Evolutionary conservation across 441 rosid genomes (phyloP).

Genomic region (Arabidopsis hybrid): DNA sequence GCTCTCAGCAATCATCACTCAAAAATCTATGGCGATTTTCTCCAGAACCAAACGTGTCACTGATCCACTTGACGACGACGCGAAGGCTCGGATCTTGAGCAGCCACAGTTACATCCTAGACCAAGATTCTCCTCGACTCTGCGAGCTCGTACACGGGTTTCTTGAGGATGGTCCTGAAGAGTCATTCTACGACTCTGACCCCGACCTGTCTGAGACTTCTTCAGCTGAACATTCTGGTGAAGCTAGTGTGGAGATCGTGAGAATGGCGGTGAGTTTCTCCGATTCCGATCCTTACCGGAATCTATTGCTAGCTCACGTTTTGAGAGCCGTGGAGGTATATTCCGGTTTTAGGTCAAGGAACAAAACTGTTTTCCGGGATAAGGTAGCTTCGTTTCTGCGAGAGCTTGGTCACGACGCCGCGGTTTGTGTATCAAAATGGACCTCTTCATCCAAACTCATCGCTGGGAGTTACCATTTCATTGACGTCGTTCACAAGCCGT

Average conservation of each 20-base stretch:
- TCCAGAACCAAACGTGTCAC: constrained; percentile 60
- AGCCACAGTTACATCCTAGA: constrained; percentile 25
- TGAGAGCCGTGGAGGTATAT: constrained; percentile 53
- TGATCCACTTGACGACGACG: constrained; percentile 61
- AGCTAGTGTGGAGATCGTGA: constrained; percentile 43
- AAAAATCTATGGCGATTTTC: constrained; percentile 49
- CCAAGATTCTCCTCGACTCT: constrained; percentile 66
- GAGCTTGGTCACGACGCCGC: constrained; percentile 79
- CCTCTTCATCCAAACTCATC: constrained; percentile 55
- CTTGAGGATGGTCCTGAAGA: constrained; percentile 52
- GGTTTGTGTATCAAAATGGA: constrained; percentile 79
- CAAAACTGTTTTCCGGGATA: constrained; percentile 52
- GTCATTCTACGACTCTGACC: constrained; percentile 48
- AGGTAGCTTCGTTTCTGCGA: constrained; percentile 61
- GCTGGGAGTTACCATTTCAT: constrained; percentile 83
- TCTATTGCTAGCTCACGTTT: constrained; percentile 51
- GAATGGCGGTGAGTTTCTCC: constrained; percentile 5
- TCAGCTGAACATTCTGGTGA: constrained; percentile 46
- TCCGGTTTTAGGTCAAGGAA: constrained; percentile 44
- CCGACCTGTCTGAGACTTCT: constrained; percentile 46
- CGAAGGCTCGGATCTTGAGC: constrained; percentile 64
- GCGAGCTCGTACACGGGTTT: constrained; percentile 79
- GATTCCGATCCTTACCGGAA: constrained; percentile 55
- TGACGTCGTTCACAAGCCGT: constrained; percentile 54
- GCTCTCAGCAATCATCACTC: neutral